Evolutionary conservation across 345 rosid genomes (phyloP).

Genomic region (Populus euphratica): DNA sequence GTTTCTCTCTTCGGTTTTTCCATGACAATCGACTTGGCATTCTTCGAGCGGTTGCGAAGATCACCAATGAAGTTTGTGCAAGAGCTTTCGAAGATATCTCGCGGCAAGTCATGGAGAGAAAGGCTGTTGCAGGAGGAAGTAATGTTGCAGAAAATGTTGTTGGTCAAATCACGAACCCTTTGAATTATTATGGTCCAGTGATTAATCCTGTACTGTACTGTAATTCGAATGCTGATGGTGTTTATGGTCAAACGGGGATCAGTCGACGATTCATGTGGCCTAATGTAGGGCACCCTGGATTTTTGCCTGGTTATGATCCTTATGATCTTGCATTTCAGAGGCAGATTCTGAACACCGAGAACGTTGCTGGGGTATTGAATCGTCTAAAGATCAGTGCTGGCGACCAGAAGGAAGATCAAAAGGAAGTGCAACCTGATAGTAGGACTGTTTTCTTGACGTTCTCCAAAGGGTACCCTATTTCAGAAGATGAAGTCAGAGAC

Average conservation of each 20-base stretch:
- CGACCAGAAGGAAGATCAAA: neutral
- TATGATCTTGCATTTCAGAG: neutral
- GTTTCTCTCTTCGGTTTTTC: constrained; percentile 32
- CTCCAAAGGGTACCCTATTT: constrained; percentile 66
- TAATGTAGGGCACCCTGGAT: neutral
- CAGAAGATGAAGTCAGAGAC: constrained; percentile 47
- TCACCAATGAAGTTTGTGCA: constrained; percentile 36
- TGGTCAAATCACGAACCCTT: neutral
- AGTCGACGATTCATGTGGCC: neutral
- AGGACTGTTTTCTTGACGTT: constrained; percentile 74
- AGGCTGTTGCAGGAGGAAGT: neutral
- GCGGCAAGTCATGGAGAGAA: neutral
- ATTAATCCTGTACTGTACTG: neutral
- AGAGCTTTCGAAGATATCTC: constrained; percentile 51
- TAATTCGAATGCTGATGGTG: neutral
- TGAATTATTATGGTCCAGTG: neutral
- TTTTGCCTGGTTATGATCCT: neutral
- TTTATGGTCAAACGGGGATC: neutral
- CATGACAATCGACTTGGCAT: constrained; percentile 30
- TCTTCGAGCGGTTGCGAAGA: constrained; percentile 23
- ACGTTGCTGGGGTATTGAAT: constrained; percentile 8
- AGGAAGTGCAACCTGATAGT: constrained; percentile 25
- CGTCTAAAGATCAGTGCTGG: neutral
- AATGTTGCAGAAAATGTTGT: neutral
- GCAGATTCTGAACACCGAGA: constrained; percentile 10